Percentiles rank a stretch among this genome's conserved stretches.
Conservation (phyloP, 2,329 filamentous ascomycete genomes). For the Botryotinia convoluta region DNA sequence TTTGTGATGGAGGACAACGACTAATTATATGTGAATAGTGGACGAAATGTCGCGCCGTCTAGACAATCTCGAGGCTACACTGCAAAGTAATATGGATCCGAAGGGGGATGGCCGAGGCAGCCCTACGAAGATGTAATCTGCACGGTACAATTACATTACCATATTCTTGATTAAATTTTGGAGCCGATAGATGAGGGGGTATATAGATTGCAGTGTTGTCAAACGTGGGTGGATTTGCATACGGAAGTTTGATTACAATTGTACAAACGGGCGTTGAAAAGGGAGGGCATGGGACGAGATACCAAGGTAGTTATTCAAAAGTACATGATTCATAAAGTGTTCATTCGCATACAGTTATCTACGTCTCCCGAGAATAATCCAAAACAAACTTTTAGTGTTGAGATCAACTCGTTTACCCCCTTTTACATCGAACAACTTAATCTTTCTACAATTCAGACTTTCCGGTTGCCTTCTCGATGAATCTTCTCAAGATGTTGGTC, state of each 20-base stretch:
- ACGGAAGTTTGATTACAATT: not conserved
- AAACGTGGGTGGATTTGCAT: not conserved
- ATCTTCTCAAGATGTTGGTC: slow-evolving; percentile 83
- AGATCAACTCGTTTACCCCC: not conserved
- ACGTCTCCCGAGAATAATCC: too few relatives aligned
- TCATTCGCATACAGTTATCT: not conserved
- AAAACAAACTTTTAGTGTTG: slow-evolving; percentile 7
- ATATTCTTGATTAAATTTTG: not conserved
- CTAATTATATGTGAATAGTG: slow-evolving; percentile 53
- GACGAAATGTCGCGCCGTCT: slow-evolving; percentile 88
- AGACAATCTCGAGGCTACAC: slow-evolving; percentile 63
- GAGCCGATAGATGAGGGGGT: not conserved
- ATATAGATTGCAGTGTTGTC: slow-evolving; percentile 2
- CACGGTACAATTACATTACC: not conserved
- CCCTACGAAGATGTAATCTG: slow-evolving; percentile 29
- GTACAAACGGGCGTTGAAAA: slow-evolving; percentile 11
- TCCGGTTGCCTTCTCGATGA: slow-evolving; percentile 59
- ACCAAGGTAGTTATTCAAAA: slow-evolving; percentile 7
- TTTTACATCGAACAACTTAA: slow-evolving; percentile 1
- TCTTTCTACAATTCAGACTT: slow-evolving; percentile 53
- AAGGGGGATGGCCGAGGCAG: slow-evolving; percentile 31
- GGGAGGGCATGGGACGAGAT: slow-evolving; percentile 12
- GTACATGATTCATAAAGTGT: slow-evolving; percentile 2
- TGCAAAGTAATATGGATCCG: slow-evolving; percentile 31
- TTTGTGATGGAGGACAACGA: not conserved